Evolutionary conservation across 805 yeast genomes (phyloP).

Genomic region (Ogataea haglerorum): DNA sequence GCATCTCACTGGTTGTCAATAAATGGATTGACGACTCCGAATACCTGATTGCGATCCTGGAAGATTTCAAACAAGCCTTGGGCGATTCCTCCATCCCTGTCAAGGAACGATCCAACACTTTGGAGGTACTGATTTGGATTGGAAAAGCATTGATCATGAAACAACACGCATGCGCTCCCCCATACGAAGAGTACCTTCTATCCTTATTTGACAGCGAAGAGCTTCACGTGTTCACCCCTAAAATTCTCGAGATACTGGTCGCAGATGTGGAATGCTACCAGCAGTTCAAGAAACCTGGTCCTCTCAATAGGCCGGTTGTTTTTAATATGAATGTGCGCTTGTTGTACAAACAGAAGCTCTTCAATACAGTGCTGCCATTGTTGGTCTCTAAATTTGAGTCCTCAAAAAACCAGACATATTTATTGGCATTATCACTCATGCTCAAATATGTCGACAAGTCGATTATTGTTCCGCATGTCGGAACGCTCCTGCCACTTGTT

Average conservation of each 20-base stretch:
- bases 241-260: conserved; percentile 59
- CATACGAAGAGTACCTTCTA: conserved; percentile 35
- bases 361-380: conserved; percentile 54
- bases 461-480: conserved; percentile 62
- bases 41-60: conserved; percentile 16
- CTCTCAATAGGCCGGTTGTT: conserved; percentile 29
- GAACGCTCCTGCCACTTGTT: conserved; percentile 65
- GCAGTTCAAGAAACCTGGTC: conserved; percentile 36
- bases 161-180: conserved; percentile 41
- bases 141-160: conserved; percentile 66
- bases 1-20: conserved; percentile 53
- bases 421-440: conserved; percentile 65
- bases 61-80: background rate
- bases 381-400: conserved; percentile 46
- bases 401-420: conserved; percentile 40
- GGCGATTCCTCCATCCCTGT: conserved; percentile 1
- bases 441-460: conserved; percentile 61
- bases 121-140: conserved; percentile 68
- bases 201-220: conserved; percentile 32
- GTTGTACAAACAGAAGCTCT: conserved; percentile 79
- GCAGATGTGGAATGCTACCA: conserved; percentile 62
- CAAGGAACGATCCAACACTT: conserved; percentile 22
- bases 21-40: conserved; percentile 40
- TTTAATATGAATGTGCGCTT: conserved; percentile 56
- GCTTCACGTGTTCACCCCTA: conserved; percentile 43